These are phyloP conservation scores for Euphorbia neoarborescens DNA, from an alignment of 441 rosid genomes.

Conservation along the genomic window DNA sequence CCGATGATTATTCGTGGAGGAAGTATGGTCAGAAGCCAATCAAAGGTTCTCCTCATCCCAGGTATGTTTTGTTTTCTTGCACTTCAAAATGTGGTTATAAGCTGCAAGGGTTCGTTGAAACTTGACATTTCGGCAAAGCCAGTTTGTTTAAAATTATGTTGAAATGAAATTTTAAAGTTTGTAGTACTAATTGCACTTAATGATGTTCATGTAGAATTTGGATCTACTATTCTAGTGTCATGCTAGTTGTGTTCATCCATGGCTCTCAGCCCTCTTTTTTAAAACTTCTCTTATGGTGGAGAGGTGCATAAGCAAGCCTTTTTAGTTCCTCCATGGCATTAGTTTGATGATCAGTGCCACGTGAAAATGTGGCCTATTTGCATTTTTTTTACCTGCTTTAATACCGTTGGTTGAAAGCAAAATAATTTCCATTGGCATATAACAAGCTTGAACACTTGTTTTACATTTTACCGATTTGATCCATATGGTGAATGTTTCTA, in stretches of 20 bases:
- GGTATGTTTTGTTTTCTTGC: conserved; percentile 31
- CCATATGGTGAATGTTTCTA: not conserved
- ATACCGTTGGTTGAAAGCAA: not conserved
- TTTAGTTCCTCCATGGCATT: not conserved
- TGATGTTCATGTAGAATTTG: not conserved
- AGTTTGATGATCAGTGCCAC: not conserved
- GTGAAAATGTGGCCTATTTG: not conserved
- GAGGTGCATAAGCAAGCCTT: too few relatives aligned
- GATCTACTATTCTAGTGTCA: not conserved
- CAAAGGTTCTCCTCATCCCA: conserved; percentile 82
- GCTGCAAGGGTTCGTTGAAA: not conserved
- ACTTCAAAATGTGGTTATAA: not conserved
- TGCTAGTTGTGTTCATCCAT: conserved; percentile 5
- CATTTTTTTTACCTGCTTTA: too few relatives aligned
- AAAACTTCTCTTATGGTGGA: too few relatives aligned
- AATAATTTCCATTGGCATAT: not conserved
- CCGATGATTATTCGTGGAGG: conserved; percentile 79
- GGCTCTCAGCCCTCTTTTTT: not conserved
- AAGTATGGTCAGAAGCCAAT: conserved; percentile 79
- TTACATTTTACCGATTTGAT: not conserved
- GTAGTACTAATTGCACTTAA: not conserved
- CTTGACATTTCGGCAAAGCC: not conserved
- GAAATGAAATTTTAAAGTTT: not conserved
- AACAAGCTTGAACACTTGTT: not conserved
- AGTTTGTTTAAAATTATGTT: not conserved